These are phyloP conservation scores for Bipolaris oryzae DNA, from an alignment of 2,329 filamentous ascomycete species.

Conservation along the genomic window DNA sequence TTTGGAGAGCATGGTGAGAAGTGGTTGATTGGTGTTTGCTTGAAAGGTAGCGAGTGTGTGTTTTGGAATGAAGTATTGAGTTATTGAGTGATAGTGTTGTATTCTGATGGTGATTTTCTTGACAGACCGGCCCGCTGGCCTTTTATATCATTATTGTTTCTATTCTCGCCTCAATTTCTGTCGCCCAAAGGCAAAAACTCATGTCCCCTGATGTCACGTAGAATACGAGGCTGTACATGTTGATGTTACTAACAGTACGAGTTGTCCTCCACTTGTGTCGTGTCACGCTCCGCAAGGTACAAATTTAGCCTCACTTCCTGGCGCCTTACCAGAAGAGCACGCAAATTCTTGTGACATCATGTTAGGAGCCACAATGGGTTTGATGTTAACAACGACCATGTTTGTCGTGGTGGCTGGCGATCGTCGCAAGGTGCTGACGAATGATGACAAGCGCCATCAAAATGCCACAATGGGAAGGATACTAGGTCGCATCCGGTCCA, in stretches of 20 bases:
- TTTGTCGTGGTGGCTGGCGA: constrained; percentile 7
- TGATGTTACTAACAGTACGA: not conserved
- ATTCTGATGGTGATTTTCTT: not conserved
- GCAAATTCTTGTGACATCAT: not conserved
- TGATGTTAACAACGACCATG: not conserved
- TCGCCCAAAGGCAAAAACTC: not conserved
- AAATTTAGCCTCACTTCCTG: not conserved
- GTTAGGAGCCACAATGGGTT: not conserved
- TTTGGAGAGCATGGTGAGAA: constrained; percentile 20
- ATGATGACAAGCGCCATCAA: constrained; percentile 1
- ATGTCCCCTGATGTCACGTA: not conserved
- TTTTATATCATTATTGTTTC: not conserved
- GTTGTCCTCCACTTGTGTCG: not conserved
- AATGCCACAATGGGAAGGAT: not conserved
- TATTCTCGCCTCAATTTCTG: not conserved
- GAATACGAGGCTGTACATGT: constrained; percentile 7
- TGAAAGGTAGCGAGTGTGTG: not conserved
- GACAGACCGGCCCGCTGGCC: too few relatives aligned
- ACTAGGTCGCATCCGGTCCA: not conserved
- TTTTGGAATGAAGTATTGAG: not conserved
- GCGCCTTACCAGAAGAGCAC: not conserved
- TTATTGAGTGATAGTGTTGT: not conserved
- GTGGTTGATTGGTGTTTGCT: not conserved
- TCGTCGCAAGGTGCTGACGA: constrained; percentile 7
- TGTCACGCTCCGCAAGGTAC: not conserved